Conservation (phyloP, 306 rosid species). For the Prunus mongolica region DNA sequence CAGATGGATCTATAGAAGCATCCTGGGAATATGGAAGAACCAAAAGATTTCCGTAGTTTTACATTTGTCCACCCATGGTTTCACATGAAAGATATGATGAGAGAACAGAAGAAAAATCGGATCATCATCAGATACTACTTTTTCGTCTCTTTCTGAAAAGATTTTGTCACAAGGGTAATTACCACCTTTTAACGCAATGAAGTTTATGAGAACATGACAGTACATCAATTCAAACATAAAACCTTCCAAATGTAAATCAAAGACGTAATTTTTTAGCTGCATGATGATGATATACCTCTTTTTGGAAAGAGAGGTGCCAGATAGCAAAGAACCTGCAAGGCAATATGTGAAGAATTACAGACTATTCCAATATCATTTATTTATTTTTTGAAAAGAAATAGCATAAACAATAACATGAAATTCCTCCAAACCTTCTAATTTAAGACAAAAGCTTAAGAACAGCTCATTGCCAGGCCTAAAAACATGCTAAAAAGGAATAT, state of each 20-base stretch:
- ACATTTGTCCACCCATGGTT: slow-evolving; percentile 11
- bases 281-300: slow-evolving; percentile 62
- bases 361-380: not conserved
- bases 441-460: not conserved
- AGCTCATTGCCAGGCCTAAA: not conserved
- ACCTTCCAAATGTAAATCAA: slow-evolving; percentile 5
- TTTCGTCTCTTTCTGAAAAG: not conserved
- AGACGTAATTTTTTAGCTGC: not conserved
- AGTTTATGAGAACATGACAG: not conserved
- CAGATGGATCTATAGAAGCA: slow-evolving; percentile 92
- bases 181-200: not conserved
- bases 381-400: not conserved
- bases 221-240: not conserved
- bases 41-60: slow-evolving; percentile 19
- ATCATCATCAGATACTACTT: not conserved
- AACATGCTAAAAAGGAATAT: not conserved
- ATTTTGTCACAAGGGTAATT: not conserved
- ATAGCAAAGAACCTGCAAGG: slow-evolving; percentile 67
- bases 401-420: not conserved
- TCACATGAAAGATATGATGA: slow-evolving; percentile 11
- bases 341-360: slow-evolving; percentile 7
- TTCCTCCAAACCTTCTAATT: not conserved
- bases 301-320: slow-evolving; percentile 90
- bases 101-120: slow-evolving; percentile 1
- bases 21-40: slow-evolving; percentile 55